Conservation (phyloP, 805 yeast genomes). For the Kazachstania psychrophila region DNA sequence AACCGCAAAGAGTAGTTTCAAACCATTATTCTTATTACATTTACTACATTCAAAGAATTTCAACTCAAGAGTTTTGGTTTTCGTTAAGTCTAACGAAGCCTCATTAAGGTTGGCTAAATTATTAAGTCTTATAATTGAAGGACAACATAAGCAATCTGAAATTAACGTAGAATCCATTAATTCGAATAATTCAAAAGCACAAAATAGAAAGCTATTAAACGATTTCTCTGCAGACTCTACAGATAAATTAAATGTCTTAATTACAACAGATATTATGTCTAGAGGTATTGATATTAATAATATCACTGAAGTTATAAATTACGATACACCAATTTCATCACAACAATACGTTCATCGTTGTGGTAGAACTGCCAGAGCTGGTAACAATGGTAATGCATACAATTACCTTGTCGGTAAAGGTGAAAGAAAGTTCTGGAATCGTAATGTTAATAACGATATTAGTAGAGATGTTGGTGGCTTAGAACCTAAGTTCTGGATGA, state of each 20-base stretch:
- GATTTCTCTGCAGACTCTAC: slow-evolving; percentile 42
- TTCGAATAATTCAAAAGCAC: slow-evolving; percentile 43
- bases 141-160: slow-evolving; percentile 1
- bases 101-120: slow-evolving; percentile 71
- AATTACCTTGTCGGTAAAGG: slow-evolving; percentile 69
- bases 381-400: slow-evolving; percentile 63
- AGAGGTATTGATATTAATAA: slow-evolving; percentile 82
- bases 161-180: slow-evolving; percentile 41
- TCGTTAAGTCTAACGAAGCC: slow-evolving; percentile 54
- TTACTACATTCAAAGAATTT: slow-evolving; percentile 34
- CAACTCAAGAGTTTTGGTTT: slow-evolving; percentile 18
- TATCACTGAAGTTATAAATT: slow-evolving; percentile 71
- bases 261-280: slow-evolving; percentile 88
- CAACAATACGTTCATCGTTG: slow-evolving; percentile 93
- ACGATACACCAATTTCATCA: slow-evolving; percentile 80
- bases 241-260: slow-evolving; percentile 38
- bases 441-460: slow-evolving; percentile 41
- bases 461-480: slow-evolving; percentile 37
- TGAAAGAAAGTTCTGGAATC: slow-evolving; percentile 58
- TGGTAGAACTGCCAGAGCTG: slow-evolving; percentile 96
- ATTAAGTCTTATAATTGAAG: slow-evolving; percentile 14
- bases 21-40: slow-evolving; percentile 66
- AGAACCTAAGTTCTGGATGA: slow-evolving; percentile 21
- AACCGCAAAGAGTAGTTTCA: slow-evolving; percentile 38
- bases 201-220: slow-evolving; percentile 48